Evolutionary conservation across 371 early-diverging fungal species (phyloP).

Genomic region (Syncephalastrum monosporum): DNA sequence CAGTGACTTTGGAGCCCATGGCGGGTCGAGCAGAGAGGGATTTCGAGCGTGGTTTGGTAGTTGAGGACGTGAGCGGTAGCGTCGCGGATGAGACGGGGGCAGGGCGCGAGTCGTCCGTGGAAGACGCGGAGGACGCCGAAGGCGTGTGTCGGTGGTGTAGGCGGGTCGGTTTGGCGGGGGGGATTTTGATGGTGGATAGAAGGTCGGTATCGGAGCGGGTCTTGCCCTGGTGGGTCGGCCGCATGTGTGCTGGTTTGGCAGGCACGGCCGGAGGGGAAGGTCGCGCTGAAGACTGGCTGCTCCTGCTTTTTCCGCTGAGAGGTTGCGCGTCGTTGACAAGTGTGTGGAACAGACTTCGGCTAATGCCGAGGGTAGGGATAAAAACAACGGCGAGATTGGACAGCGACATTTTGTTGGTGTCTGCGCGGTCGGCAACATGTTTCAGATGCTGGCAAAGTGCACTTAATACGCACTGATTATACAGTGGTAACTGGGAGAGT

Average conservation of each 20-base stretch:
- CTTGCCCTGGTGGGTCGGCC: slow-evolving; percentile 16
- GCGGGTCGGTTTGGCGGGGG: slow-evolving; percentile 35
- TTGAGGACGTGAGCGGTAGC: too few relatives aligned
- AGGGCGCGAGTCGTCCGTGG: too few relatives aligned
- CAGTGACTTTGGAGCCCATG: too few relatives aligned
- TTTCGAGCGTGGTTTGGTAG: too few relatives aligned
- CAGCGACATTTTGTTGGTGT: slow-evolving; percentile 74
- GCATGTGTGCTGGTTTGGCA: slow-evolving; percentile 31
- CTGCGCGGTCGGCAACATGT: slow-evolving; percentile 58
- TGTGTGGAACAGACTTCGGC: slow-evolving; percentile 65
- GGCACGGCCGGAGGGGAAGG: slow-evolving; percentile 32
- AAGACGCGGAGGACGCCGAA: slow-evolving; percentile 2
- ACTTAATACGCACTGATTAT: slow-evolving; percentile 57
- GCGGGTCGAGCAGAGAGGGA: too few relatives aligned
- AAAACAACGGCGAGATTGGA: slow-evolving; percentile 82
- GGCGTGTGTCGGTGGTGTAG: slow-evolving; percentile 13
- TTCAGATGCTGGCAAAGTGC: slow-evolving; percentile 67
- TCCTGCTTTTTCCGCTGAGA: neutral
- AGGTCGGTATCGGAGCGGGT: slow-evolving; percentile 32
- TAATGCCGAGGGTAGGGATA: slow-evolving; percentile 75
- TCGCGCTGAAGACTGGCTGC: neutral
- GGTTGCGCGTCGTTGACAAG: slow-evolving; percentile 35
- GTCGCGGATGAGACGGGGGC: too few relatives aligned
- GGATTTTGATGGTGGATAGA: slow-evolving; percentile 11
- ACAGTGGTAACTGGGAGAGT: slow-evolving; percentile 44